Percentiles rank a stretch among this genome's conserved stretches.
Conservation (phyloP, 352 stramenopile species). For the Phytophthora cajani region DNA sequence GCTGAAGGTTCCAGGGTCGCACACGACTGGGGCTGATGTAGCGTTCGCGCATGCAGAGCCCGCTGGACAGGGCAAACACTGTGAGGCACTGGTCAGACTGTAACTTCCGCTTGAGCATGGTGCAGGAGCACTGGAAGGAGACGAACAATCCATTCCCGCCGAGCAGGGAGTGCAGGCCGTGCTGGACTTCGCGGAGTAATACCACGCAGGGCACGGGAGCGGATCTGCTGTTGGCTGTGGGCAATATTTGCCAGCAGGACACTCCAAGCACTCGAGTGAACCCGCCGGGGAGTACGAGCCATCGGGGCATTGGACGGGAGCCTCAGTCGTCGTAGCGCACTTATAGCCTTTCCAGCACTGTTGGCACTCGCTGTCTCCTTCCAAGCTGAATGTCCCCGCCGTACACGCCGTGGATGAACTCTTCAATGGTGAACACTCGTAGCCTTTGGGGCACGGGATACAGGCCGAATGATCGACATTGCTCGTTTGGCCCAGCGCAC, state of each 20-base stretch:
- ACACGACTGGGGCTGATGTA: conserved; percentile 41
- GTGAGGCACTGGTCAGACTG: conserved; percentile 41
- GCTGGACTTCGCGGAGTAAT: conserved; percentile 52
- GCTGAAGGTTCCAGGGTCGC: conserved; percentile 61
- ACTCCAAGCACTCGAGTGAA: conserved; percentile 51
- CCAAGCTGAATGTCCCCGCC: conserved; percentile 48
- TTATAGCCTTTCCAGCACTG: conserved; percentile 57
- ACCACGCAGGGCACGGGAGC: conserved; percentile 42
- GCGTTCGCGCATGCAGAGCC: conserved; percentile 46
- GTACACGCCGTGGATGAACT: conserved; percentile 26
- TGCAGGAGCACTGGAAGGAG: conserved; percentile 35
- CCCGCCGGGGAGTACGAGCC: conserved; percentile 39
- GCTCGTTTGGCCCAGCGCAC: conserved; percentile 47
- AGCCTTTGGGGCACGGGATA: conserved; percentile 52
- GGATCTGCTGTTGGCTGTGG: conserved; percentile 50
- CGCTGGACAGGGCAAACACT: conserved; percentile 50
- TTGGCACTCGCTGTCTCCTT: conserved; percentile 49
- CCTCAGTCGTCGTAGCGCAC: conserved; percentile 43
- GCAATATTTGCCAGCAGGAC: conserved; percentile 51
- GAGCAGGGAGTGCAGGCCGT: conserved; percentile 53
- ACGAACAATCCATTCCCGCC: conserved; percentile 60
- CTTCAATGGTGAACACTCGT: conserved; percentile 43
- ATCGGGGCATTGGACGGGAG: conserved; percentile 39
- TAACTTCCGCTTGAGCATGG: conserved; percentile 54
- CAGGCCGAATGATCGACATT: conserved; percentile 55